Percentiles rank a stretch among this genome's conserved stretches.
Evolutionary conservation across 2,329 filamentous ascomycete genomes (phyloP).

Genomic region (Penicillium sclerotigenum): DNA sequence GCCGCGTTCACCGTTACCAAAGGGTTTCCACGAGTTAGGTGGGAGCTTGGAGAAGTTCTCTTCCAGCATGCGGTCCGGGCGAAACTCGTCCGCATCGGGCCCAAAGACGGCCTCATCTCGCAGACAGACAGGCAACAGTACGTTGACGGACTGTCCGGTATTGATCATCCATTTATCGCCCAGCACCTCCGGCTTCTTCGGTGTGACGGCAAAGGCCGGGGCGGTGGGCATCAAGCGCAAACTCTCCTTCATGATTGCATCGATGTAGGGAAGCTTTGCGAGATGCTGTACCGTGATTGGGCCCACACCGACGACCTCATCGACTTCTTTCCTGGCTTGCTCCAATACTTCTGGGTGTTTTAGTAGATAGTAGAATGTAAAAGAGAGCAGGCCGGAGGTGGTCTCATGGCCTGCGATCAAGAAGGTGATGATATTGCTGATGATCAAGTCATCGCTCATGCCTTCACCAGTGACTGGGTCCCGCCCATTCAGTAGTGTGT

Average conservation of each 20-base stretch:
- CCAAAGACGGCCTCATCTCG: not conserved
- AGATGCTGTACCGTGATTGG: not conserved
- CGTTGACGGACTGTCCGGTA: not conserved
- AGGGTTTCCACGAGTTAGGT: not conserved
- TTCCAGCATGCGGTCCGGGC: not conserved
- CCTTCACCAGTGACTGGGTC: not conserved
- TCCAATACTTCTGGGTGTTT: not conserved
- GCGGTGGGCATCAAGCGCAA: not conserved
- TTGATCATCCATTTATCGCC: not conserved
- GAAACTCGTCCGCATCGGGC: not conserved
- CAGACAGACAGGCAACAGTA: not conserved
- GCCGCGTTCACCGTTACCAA: not conserved
- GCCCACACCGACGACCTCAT: not conserved
- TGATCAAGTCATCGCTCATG: not conserved
- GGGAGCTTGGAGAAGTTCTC: not conserved
- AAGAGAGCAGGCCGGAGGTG: not conserved
- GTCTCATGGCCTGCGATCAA: not conserved
- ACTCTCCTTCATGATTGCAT: not conserved
- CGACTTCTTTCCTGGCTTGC: not conserved
- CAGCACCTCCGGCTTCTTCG: not conserved
- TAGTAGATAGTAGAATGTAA: not conserved
- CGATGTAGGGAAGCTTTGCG: not conserved
- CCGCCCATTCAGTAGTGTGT: not conserved
- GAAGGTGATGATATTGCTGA: not conserved
- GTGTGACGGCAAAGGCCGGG: not conserved